Evolutionary conservation across 2,329 filamentous ascomycete species (phyloP), one percentile per base, ranked within the genome.

Genomic region (Pyrenochaeta sp.): DNA sequence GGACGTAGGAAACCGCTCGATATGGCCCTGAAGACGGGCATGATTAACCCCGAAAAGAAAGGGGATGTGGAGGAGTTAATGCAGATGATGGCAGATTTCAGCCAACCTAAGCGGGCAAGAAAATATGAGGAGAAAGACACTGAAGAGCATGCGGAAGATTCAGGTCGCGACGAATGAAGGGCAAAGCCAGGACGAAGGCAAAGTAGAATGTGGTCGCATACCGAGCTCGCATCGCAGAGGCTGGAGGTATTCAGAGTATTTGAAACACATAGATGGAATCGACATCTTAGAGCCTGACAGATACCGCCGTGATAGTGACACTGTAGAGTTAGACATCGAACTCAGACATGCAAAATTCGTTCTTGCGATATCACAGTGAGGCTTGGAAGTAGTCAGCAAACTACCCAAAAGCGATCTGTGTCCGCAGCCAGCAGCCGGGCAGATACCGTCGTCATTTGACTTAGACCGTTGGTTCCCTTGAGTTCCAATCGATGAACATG

Each of bases 181-280:
- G 58, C 15, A 52, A 58, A 32, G 48, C 47, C 2, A 54, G 54
- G 39, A 56, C 34, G 46, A 46, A 34, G 7, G 51, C 45, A 9
- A 58, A 48, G 42, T 47, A 46, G 42, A 46, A 27, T 24, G 44
- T 6, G 8, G 12, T 6, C 22, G 15, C 28, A 9, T 34, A 47
- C 28, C 2, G 45, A 36, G 45, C 8, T 34, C 5, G 6, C 9
- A 34, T 12, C 2, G 19, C 13, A 19, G 2, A 47, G 24, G 24
- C 12, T 15, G 12, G 15, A 27, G 42, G 12, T n/a, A 13, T 27
- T 27, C 42, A 28, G 25, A 2, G 25, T 44, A n/a, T 9, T 28
- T 9, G 25, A 15, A 7, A 5, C 25, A 44, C 12, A 15, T 10
- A 27, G 25, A 3, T 19, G 3, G 32, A 9, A 28, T 36, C 15